A percentile compares a stretch with the other conserved stretches of the same genome.
Conservation (phyloP, 768 basidiomycete genomes). For the Lepiota venenata region DNA sequence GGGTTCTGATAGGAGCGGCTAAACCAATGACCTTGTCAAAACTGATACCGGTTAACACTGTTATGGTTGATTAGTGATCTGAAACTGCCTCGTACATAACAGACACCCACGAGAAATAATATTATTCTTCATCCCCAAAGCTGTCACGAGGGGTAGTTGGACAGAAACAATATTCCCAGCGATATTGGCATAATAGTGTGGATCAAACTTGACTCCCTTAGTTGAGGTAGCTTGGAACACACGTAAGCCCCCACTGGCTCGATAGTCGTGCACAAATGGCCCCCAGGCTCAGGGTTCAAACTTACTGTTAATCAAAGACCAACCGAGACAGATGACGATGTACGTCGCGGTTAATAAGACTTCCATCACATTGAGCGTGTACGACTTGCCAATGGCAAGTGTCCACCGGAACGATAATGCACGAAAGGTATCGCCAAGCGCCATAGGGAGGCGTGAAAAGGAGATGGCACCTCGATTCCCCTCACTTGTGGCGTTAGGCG, state of each 20-base stretch:
- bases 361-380: slow-evolving; percentile 39
- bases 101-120: slow-evolving; percentile 31
- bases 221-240: slow-evolving; percentile 26
- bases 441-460: slow-evolving; percentile 27
- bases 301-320: slow-evolving; percentile 38
- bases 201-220: slow-evolving; percentile 28
- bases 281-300: neutral
- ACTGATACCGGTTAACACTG: slow-evolving; percentile 52
- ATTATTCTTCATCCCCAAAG: slow-evolving; percentile 61
- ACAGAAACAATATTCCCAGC: slow-evolving; percentile 39
- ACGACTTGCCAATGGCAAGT: slow-evolving; percentile 30
- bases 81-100: no score
- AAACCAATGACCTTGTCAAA: slow-evolving; percentile 31
- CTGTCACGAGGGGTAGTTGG: slow-evolving; percentile 54
- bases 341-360: slow-evolving; percentile 34
- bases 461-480: slow-evolving; percentile 2
- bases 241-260: no score
- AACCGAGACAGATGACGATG: slow-evolving; percentile 31
- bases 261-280: no score
- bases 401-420: slow-evolving; percentile 34
- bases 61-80: no score
- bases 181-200: slow-evolving; percentile 38
- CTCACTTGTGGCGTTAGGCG: slow-evolving; percentile 6
- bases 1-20: no score
- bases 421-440: slow-evolving; percentile 30